These are phyloP conservation scores for Verruconis gallopava DNA, from an alignment of 2,329 filamentous ascomycete species.

Conservation along the genomic window DNA sequence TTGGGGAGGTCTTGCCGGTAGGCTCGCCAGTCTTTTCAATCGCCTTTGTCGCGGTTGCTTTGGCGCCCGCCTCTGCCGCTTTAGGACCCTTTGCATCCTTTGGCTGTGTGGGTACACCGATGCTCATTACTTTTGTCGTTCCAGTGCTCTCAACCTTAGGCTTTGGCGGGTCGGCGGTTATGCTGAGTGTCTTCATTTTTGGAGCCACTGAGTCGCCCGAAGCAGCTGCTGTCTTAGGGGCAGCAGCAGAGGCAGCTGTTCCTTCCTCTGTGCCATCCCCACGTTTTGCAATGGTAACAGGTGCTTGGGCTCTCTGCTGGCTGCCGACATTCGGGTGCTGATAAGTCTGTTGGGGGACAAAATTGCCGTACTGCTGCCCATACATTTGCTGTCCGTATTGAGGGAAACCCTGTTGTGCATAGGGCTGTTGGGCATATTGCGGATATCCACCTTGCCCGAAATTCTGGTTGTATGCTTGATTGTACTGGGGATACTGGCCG, in stretches of 20 bases:
- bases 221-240: slow-evolving; percentile 48
- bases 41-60: slow-evolving; percentile 76
- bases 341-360: slow-evolving; percentile 17
- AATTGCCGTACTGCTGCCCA: slow-evolving; percentile 15
- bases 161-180: slow-evolving; percentile 31
- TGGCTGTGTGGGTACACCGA: slow-evolving; percentile 32
- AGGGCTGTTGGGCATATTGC: slow-evolving; percentile 20
- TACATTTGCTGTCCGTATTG: slow-evolving; percentile 17
- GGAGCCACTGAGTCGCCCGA: slow-evolving; percentile 40
- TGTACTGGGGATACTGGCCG: slow-evolving; percentile 16
- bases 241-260: slow-evolving; percentile 36
- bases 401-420: slow-evolving; percentile 29
- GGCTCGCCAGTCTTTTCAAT: slow-evolving; percentile 80
- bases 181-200: slow-evolving; percentile 50
- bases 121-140: slow-evolving; percentile 47
- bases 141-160: slow-evolving; percentile 40
- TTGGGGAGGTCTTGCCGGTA: slow-evolving; percentile 62
- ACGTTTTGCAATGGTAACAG: slow-evolving; percentile 11
- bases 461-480: slow-evolving; percentile 10
- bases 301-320: slow-evolving; percentile 34
- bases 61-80: slow-evolving; percentile 59
- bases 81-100: slow-evolving; percentile 30
- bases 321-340: slow-evolving; percentile 15
- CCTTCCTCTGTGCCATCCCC: slow-evolving; percentile 1
- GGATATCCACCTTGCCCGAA: slow-evolving; percentile 25